phyloP scores from a whole-genome alignment of 306 rosid genomes.

The Rosa rugosa region DNA sequence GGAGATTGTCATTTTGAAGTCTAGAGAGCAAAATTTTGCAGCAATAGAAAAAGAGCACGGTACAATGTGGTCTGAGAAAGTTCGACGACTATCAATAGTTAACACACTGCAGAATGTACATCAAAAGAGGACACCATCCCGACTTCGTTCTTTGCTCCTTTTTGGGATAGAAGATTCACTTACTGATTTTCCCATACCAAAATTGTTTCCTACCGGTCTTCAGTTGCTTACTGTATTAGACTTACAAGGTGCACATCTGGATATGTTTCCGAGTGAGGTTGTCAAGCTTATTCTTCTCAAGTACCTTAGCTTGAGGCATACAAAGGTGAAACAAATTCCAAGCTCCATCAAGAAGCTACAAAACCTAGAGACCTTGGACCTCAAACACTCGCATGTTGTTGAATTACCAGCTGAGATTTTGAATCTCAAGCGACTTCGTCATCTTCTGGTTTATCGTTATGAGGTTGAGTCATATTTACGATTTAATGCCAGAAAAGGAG shows the following conservation, averaged over 20 bases:
- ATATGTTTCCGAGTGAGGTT: conserved; percentile 24
- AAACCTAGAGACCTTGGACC: conserved; percentile 38
- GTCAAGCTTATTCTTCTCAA: conserved; percentile 25
- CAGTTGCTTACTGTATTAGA: conserved; percentile 40
- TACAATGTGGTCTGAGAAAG: conserved; percentile 38
- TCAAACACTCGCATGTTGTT: conserved; percentile 29
- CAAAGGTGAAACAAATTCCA: conserved; percentile 27
- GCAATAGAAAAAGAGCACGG: conserved; percentile 40
- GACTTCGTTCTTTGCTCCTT: conserved; percentile 59
- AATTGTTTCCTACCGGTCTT: conserved; percentile 12
- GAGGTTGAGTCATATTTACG: conserved; percentile 19
- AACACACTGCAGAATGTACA: conserved; percentile 37
- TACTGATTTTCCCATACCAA: conserved; percentile 16
- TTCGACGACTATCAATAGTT: conserved; percentile 47
- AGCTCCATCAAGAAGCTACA: conserved; percentile 31
- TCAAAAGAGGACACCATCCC: conserved; percentile 36
- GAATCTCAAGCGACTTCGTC: conserved; percentile 35
- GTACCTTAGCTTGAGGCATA: conserved; percentile 37
- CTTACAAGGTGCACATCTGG: conserved; percentile 22
- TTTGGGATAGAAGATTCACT: conserved; percentile 42
- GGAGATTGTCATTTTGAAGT: conserved; percentile 49
- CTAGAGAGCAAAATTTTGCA: conserved; percentile 52
- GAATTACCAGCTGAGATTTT: conserved; percentile 32
- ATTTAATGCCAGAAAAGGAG: conserved; percentile 26
- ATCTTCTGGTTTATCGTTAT: conserved; percentile 30